Evolutionary conservation across 164 flowering plant species (phyloP), one percentile per base, ranked within the genome.

Genomic region (Malania oleifera): DNA sequence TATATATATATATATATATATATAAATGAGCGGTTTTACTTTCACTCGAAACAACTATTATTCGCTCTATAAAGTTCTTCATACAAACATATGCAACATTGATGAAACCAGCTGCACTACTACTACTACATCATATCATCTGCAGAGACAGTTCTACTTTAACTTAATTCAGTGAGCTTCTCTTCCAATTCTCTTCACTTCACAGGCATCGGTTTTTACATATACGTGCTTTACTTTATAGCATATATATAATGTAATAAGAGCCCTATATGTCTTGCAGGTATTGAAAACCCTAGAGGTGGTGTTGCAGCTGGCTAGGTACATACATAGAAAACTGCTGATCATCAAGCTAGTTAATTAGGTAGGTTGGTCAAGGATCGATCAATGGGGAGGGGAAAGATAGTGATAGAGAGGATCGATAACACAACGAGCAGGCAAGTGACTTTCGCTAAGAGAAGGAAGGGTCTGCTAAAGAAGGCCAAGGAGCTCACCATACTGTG

Each of bases 341-440:
- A n/a, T n/a, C n/a, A n/a, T n/a, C n/a, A n/a, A 17, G 41, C 41
- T 24, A 7, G 38, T 17, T 31, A 9, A 4, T 4, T 31, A 35
- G 24, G 56, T 5, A 5, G 7, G 19, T 19, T 34, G 5, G 8
- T n/a, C n/a, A n/a, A n/a, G n/a, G n/a, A n/a, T n/a, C n/a, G n/a
- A n/a, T n/a, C n/a, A 39, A 86, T 87, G 95, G 91, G 90, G 37
- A 82, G 95, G 68, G 91, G 95, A 50, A 87, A 87, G 83, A 87
- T 82, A 37, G 87, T 72, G 69, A 87, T 87, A 37, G 57, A 71
- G 45, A 72, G 83, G 75, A 87, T 84, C 69, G 95, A 83, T 57
- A 81, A 87, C 59, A 54, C 83, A 1, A 80, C 95, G 3, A 87
- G 78, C 66, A 72, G 95, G 68, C 95, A 87, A 71, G 91, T 87